Base-by-base conservation (phyloP, 805 yeast genomes). In the Starmerella stellata region DNA sequence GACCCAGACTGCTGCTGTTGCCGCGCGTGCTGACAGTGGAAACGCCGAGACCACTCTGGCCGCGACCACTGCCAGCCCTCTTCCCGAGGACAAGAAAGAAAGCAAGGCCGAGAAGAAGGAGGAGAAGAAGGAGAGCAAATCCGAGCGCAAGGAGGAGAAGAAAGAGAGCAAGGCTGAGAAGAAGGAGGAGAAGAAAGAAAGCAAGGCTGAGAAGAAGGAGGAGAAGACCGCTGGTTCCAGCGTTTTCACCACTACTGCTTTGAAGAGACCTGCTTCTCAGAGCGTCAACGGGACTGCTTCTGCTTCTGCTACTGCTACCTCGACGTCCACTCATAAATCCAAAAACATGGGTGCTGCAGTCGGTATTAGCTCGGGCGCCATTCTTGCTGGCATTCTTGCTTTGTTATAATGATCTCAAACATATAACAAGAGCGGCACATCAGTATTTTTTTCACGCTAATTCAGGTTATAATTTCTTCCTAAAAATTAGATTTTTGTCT, bases 281-380 rank as follows among this genome's bases (percentile, higher is more conserved):
- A n/a, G n/a, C n/a, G n/a, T n/a, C n/a, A n/a, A n/a, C 38, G 8
- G 21, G 25, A 8, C 11, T 9, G 32, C 25, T 7, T 7, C 7
- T 11, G 25, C 25, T 11, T 7, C 25, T 7, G 11, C 25, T 11
- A 23, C 25, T 7, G 25, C 25, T 7, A 7, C 11, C 25, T 23
- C 25, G 25, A 23, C 25, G 7, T 23, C 25, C 9, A 23, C 25
- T 30, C 16, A 30, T 18, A 24, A 24, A 16, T 32, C 31, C 33
- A 36, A 45, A 37, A 40, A 45, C 28, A 35, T 15, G 19, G 42
- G 38, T 18, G 39, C 34, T 7, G 35, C 20, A 8, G 20, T 16
- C 23, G 40, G 35, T 13, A 19, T 41, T 13, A 39, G 45, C 4
- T 43, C 40, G 14, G 44, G 49, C 27, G 49, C 45, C n/a, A 2